Percentiles rank a stretch among this genome's conserved stretches.
Conservation (phyloP, 2,329 filamentous ascomycete genomes). For the Diplocarpon mali region DNA sequence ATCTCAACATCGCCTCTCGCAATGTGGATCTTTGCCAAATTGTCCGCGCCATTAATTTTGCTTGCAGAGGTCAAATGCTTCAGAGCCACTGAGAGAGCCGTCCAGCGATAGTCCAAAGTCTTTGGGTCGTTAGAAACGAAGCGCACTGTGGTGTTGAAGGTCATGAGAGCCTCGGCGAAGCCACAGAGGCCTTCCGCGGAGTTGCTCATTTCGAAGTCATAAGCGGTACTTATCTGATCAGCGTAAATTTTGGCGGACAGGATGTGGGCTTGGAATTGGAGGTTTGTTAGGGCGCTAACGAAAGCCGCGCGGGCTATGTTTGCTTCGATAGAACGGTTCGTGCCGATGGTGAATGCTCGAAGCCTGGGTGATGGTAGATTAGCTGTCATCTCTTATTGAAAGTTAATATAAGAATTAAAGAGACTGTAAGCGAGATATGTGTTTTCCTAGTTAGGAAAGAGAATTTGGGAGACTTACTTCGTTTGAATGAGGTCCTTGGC, state of each 20-base stretch:
- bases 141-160: constrained; percentile 33
- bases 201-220: constrained; percentile 1
- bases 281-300: constrained; percentile 42
- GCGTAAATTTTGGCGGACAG: constrained; percentile 43
- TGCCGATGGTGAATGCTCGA: constrained; percentile 35
- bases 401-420: no score
- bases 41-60: constrained; percentile 38
- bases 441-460: neutral
- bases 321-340: constrained; percentile 37
- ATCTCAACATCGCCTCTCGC: constrained; percentile 45
- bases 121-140: constrained; percentile 26
- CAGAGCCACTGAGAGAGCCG: constrained; percentile 39
- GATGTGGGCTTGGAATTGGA: constrained; percentile 40
- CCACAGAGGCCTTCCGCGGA: constrained; percentile 36
- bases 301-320: constrained; percentile 45
- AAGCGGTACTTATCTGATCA: constrained; percentile 22
- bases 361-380: constrained; percentile 30
- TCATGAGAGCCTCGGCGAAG: constrained; percentile 44
- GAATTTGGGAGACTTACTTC: neutral
- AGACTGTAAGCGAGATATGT: neutral
- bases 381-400: no score
- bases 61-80: constrained; percentile 38
- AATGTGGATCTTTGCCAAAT: constrained; percentile 41
- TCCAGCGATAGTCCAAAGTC: constrained; percentile 34
- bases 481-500: constrained; percentile 3